Conservation (phyloP, 192 early-diverging fungal species). For the Phlyctochytrium planicorne region DNA sequence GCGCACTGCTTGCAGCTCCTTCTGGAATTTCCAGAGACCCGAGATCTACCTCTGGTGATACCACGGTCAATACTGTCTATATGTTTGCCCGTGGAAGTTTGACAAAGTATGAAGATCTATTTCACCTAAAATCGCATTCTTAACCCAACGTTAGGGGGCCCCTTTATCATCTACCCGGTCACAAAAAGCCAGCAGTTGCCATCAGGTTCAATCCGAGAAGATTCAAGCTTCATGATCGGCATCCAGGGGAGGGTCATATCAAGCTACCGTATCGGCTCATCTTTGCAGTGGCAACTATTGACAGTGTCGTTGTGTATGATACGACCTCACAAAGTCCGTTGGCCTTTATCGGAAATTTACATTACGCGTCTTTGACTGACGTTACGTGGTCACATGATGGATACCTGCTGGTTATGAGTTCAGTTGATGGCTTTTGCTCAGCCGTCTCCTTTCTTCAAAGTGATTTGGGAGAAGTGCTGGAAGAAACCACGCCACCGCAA, state of each 20-base stretch:
- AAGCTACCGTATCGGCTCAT: conserved; percentile 72
- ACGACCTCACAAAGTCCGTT: conserved; percentile 71
- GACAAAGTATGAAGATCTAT: neutral
- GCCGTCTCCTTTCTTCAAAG: conserved; percentile 69
- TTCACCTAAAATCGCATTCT: neutral
- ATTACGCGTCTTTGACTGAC: conserved; percentile 89
- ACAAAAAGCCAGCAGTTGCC: conserved; percentile 76
- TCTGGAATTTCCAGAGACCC: conserved; percentile 52
- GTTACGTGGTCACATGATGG: conserved; percentile 83
- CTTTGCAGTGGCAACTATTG: conserved; percentile 83
- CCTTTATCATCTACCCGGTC: conserved; percentile 64
- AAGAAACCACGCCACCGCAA: too few relatives aligned
- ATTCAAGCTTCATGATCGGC: conserved; percentile 39
- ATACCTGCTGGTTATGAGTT: conserved; percentile 68
- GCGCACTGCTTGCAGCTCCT: conserved; percentile 76
- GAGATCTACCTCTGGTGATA: neutral
- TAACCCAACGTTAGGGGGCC: conserved; percentile 57
- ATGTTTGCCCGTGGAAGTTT: conserved; percentile 20
- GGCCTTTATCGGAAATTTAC: conserved; percentile 72
- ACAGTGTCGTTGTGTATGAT: conserved; percentile 83
- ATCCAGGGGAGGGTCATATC: conserved; percentile 2
- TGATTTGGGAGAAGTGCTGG: conserved; percentile 54
- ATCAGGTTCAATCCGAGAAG: conserved; percentile 67
- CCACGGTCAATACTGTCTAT: conserved; percentile 16
- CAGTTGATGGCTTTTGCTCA: conserved; percentile 86